phyloP scores from a whole-genome alignment of 148 eudicot species.

The Beta vulgaris region DNA sequence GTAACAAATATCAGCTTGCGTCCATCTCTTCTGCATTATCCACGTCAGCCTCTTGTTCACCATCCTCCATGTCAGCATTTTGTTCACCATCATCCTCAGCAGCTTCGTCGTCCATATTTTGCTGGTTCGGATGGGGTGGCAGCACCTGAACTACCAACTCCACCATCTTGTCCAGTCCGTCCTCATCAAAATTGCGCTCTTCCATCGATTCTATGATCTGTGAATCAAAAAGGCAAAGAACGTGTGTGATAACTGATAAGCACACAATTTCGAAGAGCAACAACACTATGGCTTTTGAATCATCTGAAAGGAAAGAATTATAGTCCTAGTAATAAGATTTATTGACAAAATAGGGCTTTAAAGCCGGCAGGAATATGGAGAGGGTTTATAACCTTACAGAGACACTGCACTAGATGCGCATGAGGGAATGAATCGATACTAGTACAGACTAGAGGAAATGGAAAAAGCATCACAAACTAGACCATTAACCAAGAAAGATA shows the following conservation, averaged over 20 bases:
- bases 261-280: neutral
- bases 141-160: constrained; percentile 46
- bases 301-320: neutral
- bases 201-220: constrained; percentile 54
- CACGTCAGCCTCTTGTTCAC: neutral
- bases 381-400: too few relatives aligned
- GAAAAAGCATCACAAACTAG: neutral
- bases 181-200: constrained; percentile 37
- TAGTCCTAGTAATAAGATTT: neutral
- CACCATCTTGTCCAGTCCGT: constrained; percentile 31
- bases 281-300: neutral
- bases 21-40: constrained; percentile 9
- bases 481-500: neutral
- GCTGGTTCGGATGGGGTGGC: constrained; percentile 44
- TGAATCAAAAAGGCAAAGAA: neutral
- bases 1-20: constrained; percentile 1
- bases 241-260: neutral
- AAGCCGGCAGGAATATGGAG: too few relatives aligned
- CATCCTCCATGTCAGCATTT: constrained; percentile 11
- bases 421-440: neutral
- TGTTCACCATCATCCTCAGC: constrained; percentile 20
- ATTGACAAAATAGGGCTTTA: neutral
- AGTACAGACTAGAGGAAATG: neutral
- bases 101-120: constrained; percentile 21
- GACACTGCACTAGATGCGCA: too few relatives aligned